Base-by-base conservation (phyloP, 2,329 filamentous ascomycete genomes). In the Pochonia chlamydosporia region DNA sequence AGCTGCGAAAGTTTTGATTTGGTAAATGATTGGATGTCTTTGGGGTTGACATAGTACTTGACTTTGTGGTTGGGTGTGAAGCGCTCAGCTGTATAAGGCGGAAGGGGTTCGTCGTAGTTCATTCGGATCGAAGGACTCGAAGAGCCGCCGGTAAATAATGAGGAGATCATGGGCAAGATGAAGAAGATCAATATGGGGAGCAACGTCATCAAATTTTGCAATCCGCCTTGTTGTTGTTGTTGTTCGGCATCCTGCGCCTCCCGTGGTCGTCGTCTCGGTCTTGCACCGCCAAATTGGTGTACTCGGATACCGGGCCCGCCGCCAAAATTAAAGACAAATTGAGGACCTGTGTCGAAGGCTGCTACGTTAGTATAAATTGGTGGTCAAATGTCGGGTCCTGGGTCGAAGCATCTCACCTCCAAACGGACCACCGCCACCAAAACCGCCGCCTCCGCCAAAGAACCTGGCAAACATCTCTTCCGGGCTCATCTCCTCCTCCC, bases 391-490 rank as follows among this genome's bases (percentile, higher is more conserved):
- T 44, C 7, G 21, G 30, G 5, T 5, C 25, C 4, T 3, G 5
- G 25, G 25, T 18, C 4, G 10, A 43, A 21, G 36, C 46, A 49
- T 43, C 63, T 63, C 51, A 72, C 66, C 68, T 53, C 68, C 74
- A 59, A 74, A 73, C 4, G 63, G 65, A 64, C 64, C 76, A 66
- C 69, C 79, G 61, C 88, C 84, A 14, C 79, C 48, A 26, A 41
- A 40, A 14, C 35, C 37, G 0, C 78, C 45, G 41, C 80, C 84
- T 36, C 87, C 90, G 41, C 89, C 89, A 72, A 99, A 99, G 78
- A 99, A 99, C 53, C 92, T 82, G 63, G 92, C 85, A 71, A 99
- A 99, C 75, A 99, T 81, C 68, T 99, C 93, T 67, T 99, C 93
- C 0, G 93, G 91, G 46, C 87, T 95, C 58, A 99, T 88, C 64